Evolutionary conservation across 345 rosid genomes (phyloP), one percentile per base, ranked within the genome.

Genomic region (Mallotus nudiflorus): DNA sequence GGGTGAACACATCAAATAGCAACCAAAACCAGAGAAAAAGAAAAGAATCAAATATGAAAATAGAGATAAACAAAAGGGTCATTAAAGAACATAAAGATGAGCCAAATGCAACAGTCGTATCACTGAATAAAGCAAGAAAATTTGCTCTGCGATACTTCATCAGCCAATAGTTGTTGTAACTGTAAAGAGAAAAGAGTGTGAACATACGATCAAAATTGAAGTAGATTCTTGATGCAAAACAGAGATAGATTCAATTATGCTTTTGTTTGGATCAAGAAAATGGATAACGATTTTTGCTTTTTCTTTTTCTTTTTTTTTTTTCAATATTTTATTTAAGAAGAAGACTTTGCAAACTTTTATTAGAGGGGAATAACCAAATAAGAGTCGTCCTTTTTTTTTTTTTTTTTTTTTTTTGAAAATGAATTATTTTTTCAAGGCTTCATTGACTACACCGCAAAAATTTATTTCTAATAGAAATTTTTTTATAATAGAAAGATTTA

Each of bases 41-140:
- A 16, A 39, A 44, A 66, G 3, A 19, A 15, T 15, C 22, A 61
- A 50, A 6, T 33, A n/a, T 33, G 9, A 50, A 27, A 29, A 51
- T 24, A 19, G 20, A 24, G 51, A 53, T 25, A 56, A 27, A 48
- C 1, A 3, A 54, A 54, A 27, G 31, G 59, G 59, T 11, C 18
- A 45, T 19, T 14, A 57, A 46, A n/a, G 45, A 19, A 15, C 5
- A 60, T 5, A 70, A 24, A 25, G 10, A 19, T 50, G 52, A 51
- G n/a, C 5, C 42, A 53, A 33, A 40, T 11, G 37, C 16, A 44
- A 19, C 48, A 45, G 22, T 64, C 69, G 49, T 54, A 24, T 29
- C 3, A 12, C 25, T 44, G 64, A 72, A 72, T 44, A 45, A 44
- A 55, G 69, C 19, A 33, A 2, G 31, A 64, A 65, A n/a, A 27